A percentile compares a stretch with the other conserved stretches of the same genome.
phyloP scores from a whole-genome alignment of 1,284 basidiomycete genomes.

The Cystobasidium sp. region DNA sequence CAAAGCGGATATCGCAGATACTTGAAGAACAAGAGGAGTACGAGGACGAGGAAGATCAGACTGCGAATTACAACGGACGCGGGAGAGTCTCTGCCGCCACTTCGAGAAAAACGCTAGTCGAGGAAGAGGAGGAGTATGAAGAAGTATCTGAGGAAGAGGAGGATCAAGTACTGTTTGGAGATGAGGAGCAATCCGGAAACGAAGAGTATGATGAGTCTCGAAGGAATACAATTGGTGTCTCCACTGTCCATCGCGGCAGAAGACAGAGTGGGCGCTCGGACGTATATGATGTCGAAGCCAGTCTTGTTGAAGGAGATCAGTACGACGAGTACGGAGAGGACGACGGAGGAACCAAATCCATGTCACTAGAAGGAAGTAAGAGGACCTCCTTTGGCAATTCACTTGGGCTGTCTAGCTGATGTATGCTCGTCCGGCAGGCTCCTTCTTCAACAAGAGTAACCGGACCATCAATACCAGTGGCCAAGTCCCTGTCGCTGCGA shows the following conservation, averaged over 20 bases:
- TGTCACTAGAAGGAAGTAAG: constrained; percentile 54
- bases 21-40: constrained; percentile 24
- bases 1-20: constrained; percentile 19
- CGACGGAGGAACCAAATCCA: constrained; percentile 61
- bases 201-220: constrained; percentile 30
- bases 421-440: constrained; percentile 5
- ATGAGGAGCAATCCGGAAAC: constrained; percentile 16
- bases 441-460: constrained; percentile 28
- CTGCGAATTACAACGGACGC: constrained; percentile 15
- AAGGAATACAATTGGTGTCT: constrained; percentile 60
- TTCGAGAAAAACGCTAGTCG: neutral
- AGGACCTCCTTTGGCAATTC: constrained; percentile 37
- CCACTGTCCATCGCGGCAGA: constrained; percentile 51
- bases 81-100: constrained; percentile 12
- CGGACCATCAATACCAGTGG: neutral
- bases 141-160: constrained; percentile 1
- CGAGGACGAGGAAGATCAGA: constrained; percentile 37
- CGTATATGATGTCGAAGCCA: constrained; percentile 56
- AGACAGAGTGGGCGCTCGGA: constrained; percentile 56
- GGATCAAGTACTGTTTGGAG: neutral
- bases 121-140: constrained; percentile 8
- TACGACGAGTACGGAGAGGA: constrained; percentile 64
- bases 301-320: constrained; percentile 63
- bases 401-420: neutral
- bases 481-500: neutral